Base-by-base conservation (phyloP, 164 flowering plant genomes). In the Annona squamosa region DNA sequence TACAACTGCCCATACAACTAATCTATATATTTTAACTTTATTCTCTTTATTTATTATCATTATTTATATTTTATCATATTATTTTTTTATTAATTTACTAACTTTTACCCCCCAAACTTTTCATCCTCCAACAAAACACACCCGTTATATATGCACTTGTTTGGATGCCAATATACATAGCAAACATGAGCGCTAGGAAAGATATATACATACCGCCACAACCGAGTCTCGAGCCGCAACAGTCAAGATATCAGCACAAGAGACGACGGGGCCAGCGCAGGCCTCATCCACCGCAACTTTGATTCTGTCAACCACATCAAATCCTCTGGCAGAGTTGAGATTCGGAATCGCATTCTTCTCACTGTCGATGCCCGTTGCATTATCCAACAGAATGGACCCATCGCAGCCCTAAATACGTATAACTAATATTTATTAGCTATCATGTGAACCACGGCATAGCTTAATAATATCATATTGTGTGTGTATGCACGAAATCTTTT, bases 391-490 rank as follows among this genome's bases (percentile, higher is more conserved):
- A 37, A 87, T 46, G 0, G 90, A 89, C 7, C 76, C 92, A 81
- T 89, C 92, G 44, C 92, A 89, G 9, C 92, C 92, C 92, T 89
- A 63, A 59, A 63, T 2, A 10, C 61, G 44, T 67, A 69, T 52
- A 0, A 52, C 59, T 16, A 19, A 26, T 26, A 26, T 26, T 26
- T 26, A 26, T 26, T 26, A 26, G 37, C 37, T 13, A 48, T 5
- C 18, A 67, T 19, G 12, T 56, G 61, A 26, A 26, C 37, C 37
- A 26, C 37, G 37, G 37, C 37, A 26, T 26, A 26, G 37, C 1
- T 26, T 26, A 26, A 26, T 26, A 1, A 26, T 26, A 26, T 26
- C 37, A 26, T 26, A 26, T 26, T 26, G 37, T 26, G 37, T 26
- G 1, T 26, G 1, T 26, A 26, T 26, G 37, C 37, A 26, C 37